Evolutionary conservation across 352 stramenopile genomes (phyloP).

Genomic region (Phytopythium delawarense): DNA sequence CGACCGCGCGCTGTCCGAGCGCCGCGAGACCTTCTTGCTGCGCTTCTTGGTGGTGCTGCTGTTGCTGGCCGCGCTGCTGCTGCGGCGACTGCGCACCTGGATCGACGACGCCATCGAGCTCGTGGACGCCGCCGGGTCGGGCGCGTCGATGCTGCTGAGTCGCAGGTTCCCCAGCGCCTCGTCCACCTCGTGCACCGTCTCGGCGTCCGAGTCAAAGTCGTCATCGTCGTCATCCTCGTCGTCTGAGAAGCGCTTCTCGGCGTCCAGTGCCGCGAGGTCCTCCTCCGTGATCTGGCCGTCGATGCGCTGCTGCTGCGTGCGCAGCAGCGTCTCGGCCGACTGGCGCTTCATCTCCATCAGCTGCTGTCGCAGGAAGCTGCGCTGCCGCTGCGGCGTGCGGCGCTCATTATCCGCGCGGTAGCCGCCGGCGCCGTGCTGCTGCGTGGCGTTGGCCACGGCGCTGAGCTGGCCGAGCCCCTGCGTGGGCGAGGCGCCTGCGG

Average conservation of each 20-base stretch:
- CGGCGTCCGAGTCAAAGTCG: conserved; percentile 24
- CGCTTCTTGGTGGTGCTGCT: conserved; percentile 6
- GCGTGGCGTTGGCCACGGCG: conserved; percentile 28
- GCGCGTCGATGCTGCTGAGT: conserved; percentile 24
- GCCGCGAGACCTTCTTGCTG: conserved; percentile 9
- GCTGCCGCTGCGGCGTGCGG: conserved; percentile 46
- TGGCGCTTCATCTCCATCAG: conserved; percentile 77
- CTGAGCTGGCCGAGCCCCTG: conserved; percentile 26
- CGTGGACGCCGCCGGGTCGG: conserved; percentile 27
- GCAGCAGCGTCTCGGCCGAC: conserved; percentile 48
- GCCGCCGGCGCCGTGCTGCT: conserved; percentile 18
- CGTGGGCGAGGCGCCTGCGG: conserved; percentile 9
- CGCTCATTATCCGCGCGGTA: conserved; percentile 17
- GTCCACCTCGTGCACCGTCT: conserved; percentile 31
- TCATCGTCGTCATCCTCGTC: conserved; percentile 38
- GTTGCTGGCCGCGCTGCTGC: neutral
- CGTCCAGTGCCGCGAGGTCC: conserved; percentile 14
- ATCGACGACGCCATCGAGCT: conserved; percentile 23
- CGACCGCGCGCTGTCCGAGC: conserved; percentile 4
- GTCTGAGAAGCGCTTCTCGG: conserved; percentile 24
- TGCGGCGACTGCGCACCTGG: conserved; percentile 1
- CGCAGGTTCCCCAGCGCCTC: conserved; percentile 24
- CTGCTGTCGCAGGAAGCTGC: conserved; percentile 63
- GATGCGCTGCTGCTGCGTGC: conserved; percentile 39
- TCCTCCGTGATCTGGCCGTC: conserved; percentile 34